phyloP scores from a whole-genome alignment of 2,329 filamentous ascomycete genomes.

The Botrytis paeoniae region DNA sequence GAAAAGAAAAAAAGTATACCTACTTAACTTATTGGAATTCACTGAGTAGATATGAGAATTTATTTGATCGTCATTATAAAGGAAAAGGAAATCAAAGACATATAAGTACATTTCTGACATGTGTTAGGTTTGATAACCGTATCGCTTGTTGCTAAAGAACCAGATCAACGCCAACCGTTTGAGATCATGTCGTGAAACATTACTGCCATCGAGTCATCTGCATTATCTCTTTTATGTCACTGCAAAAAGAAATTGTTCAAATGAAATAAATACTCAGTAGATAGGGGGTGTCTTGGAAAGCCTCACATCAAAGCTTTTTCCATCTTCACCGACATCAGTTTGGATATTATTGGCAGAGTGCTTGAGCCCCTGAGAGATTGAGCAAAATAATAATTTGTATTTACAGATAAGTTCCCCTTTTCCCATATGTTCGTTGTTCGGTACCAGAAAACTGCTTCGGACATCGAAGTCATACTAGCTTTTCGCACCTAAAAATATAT shows the following conservation, averaged over 20 bases:
- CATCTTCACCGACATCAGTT: conserved; percentile 4
- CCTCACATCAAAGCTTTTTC: conserved; percentile 9
- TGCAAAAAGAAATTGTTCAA: neutral
- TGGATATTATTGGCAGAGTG: neutral
- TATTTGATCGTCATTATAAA: neutral
- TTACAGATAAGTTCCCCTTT: conserved; percentile 12
- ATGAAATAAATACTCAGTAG: neutral
- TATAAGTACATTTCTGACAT: neutral
- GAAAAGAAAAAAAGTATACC: neutral
- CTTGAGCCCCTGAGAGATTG: neutral
- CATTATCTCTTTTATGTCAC: conserved; percentile 3
- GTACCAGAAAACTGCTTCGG: neutral
- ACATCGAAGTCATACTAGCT: neutral
- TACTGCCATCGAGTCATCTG: neutral
- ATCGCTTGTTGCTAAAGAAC: neutral
- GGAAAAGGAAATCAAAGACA: neutral
- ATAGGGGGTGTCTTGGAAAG: neutral
- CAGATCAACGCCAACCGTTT: neutral
- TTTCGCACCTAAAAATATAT: conserved; percentile 14
- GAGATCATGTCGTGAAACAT: neutral
- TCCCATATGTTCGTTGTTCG: neutral
- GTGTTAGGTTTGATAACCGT: neutral
- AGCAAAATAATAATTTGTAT: conserved; percentile 13
- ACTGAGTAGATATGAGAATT: neutral
- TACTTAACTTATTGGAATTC: neutral